These are phyloP conservation scores for Podospora appendiculata DNA, from an alignment of 495 filamentous ascomycete species.

Conservation along the genomic window DNA sequence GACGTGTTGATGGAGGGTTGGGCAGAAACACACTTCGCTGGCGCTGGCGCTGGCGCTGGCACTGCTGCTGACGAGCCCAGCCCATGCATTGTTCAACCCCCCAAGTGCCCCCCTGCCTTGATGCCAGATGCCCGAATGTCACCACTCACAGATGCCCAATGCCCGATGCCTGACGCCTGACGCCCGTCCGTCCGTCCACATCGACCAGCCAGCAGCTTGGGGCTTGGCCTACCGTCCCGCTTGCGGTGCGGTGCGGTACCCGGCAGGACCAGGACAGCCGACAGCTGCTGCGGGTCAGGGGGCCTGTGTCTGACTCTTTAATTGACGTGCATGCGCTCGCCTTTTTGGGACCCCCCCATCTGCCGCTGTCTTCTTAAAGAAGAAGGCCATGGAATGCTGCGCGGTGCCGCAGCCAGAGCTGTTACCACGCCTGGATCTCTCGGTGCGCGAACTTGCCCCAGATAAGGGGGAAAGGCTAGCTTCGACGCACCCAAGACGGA, in stretches of 20 bases:
- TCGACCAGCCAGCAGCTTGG: not conserved
- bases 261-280: too few relatives aligned
- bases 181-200: too few relatives aligned
- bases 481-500: not conserved
- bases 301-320: not conserved
- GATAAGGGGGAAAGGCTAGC: not conserved
- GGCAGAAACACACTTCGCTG: slow-evolving; percentile 19
- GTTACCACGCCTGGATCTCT: not conserved
- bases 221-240: not conserved
- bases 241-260: not conserved
- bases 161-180: not conserved
- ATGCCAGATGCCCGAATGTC: not conserved
- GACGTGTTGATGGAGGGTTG: slow-evolving; percentile 3
- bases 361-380: not conserved
- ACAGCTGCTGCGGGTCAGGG: too few relatives aligned
- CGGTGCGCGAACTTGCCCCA: not conserved
- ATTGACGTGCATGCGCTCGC: not conserved
- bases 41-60: too few relatives aligned
- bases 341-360: not conserved
- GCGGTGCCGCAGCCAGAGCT: not conserved
- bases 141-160: slow-evolving; percentile 1
- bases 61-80: not conserved
- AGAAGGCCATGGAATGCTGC: not conserved
- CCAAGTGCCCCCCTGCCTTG: not conserved
- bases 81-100: not conserved